Evolutionary conservation across 139 green algal species (phyloP).

Genomic region (Dunaliella primolecta): DNA sequence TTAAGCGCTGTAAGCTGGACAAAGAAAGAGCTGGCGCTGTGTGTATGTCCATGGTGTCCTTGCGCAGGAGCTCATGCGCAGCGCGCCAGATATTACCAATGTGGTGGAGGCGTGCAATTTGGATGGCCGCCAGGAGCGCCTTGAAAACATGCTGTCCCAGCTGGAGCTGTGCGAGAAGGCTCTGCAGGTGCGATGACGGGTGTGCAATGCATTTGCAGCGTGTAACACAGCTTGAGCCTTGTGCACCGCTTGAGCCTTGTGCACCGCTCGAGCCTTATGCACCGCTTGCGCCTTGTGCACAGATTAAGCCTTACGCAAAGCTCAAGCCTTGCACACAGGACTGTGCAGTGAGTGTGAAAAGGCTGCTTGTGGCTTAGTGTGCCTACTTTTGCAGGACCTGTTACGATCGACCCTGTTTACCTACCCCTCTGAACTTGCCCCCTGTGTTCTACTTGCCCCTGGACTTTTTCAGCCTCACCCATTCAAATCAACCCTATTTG

Average conservation of each 20-base stretch:
- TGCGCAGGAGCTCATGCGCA: slow-evolving; percentile 58
- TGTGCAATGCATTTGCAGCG: slow-evolving; percentile 7
- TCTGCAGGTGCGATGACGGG: slow-evolving; percentile 72
- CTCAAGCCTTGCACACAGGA: no score
- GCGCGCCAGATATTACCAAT: slow-evolving; percentile 70
- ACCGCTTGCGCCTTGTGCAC: not conserved
- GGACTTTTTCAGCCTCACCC: no score
- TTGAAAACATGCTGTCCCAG: slow-evolving; percentile 81
- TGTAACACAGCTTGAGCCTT: not conserved
- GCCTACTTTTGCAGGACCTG: no score
- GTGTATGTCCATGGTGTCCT: no score
- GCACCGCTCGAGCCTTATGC: not conserved
- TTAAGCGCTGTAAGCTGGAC: no score
- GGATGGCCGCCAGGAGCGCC: slow-evolving; percentile 79
- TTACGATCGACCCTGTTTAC: no score
- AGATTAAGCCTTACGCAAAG: not conserved
- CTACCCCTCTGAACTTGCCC: no score
- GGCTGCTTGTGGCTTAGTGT: no score
- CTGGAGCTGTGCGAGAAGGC: slow-evolving; percentile 94
- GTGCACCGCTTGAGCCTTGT: not conserved
- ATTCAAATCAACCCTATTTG: no score
- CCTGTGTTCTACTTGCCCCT: no score
- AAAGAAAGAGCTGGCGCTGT: no score
- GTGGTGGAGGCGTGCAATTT: slow-evolving; percentile 88
- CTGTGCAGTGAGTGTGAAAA: no score